Conservation (phyloP, 208 protist genomes). For the Acanthamoeba healyi region DNA sequence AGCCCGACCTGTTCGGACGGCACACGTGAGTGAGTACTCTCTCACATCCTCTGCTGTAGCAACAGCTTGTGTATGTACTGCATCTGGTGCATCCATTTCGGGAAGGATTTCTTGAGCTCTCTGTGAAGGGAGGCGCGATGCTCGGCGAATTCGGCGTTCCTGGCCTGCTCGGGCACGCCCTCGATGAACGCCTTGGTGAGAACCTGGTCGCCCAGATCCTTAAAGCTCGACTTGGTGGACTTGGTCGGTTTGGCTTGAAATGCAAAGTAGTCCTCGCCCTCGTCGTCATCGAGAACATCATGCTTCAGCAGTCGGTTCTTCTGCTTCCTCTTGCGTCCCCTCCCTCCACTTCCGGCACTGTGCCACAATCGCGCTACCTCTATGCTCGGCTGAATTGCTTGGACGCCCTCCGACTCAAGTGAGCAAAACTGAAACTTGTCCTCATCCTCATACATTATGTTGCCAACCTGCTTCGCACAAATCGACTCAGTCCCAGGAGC, state of each 20-base stretch:
- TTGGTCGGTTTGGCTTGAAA: conserved; percentile 30
- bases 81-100: conserved; percentile 48
- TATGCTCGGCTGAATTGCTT: neutral
- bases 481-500: too few relatives aligned
- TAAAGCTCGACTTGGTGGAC: conserved; percentile 7
- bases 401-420: neutral
- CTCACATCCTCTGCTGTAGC: neutral
- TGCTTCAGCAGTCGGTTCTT: neutral
- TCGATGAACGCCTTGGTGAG: conserved; percentile 31
- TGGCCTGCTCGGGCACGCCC: neutral
- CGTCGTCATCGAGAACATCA: neutral
- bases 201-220: neutral
- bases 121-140: neutral
- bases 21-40: too few relatives aligned
- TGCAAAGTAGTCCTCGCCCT: conserved; percentile 53
- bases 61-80: conserved; percentile 4
- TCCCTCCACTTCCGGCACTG: neutral
- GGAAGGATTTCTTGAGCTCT: neutral
- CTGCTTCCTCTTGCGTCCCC: neutral
- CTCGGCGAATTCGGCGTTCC: conserved; percentile 3
- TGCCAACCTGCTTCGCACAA: neutral
- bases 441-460: neutral
- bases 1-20: conserved; percentile 55
- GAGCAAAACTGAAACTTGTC: neutral
- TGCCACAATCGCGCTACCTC: neutral